These are phyloP conservation scores for Penicillium expansum DNA, from an alignment of 2,329 filamentous ascomycete genomes.

Conservation along the genomic window DNA sequence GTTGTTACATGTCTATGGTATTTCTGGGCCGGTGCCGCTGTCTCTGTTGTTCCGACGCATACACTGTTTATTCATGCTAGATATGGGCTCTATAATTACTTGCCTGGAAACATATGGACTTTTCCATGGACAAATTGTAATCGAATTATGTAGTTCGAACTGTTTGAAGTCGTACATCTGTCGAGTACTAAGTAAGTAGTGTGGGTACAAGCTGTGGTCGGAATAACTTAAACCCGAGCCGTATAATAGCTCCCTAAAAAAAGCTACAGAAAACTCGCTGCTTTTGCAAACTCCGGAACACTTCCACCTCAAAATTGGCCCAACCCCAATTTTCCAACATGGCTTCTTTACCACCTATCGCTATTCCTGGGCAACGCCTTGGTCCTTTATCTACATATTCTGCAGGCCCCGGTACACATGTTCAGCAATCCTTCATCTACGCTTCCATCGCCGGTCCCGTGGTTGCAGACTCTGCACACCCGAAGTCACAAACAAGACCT, in stretches of 20 bases:
- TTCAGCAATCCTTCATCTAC: conserved; percentile 70
- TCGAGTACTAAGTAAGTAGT: no score
- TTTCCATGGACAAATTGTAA: neutral
- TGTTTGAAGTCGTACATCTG: neutral
- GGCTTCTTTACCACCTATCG: conserved; percentile 48
- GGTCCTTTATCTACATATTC: conserved; percentile 65
- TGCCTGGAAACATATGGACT: neutral
- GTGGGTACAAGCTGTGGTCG: neutral
- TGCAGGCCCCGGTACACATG: conserved; percentile 79
- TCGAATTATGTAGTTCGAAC: neutral
- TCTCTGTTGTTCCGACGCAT: conserved; percentile 27
- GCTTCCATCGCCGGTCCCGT: conserved; percentile 79
- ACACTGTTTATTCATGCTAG: conserved; percentile 31
- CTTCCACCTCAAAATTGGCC: neutral
- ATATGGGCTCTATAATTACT: conserved; percentile 28
- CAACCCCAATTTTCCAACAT: conserved; percentile 30
- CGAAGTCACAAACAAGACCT: conserved; percentile 34
- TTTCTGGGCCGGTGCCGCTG: conserved; percentile 19
- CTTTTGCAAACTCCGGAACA: neutral
- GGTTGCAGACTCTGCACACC: conserved; percentile 49
- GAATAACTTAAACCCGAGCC: conserved; percentile 16
- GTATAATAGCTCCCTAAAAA: conserved; percentile 16
- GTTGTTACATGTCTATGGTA: conserved; percentile 20
- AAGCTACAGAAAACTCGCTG: conserved; percentile 12
- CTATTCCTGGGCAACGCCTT: conserved; percentile 78